Conservation (phyloP, 2,329 filamentous ascomycete genomes). For the Xylariaceae sp. region DNA sequence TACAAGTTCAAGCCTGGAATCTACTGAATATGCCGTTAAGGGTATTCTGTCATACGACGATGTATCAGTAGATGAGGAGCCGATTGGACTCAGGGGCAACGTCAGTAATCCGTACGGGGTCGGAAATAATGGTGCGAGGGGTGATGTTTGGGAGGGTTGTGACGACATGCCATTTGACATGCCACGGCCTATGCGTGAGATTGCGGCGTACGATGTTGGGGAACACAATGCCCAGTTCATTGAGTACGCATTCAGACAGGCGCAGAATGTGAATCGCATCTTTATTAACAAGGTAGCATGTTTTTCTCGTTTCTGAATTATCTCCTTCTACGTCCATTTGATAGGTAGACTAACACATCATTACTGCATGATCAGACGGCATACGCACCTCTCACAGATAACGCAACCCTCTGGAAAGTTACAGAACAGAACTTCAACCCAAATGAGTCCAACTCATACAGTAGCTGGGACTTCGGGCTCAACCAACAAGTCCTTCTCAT, state of each 20-base stretch:
- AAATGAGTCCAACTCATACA: slow-evolving; percentile 28
- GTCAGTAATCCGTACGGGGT: slow-evolving; percentile 30
- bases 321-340: not conserved
- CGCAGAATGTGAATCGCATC: slow-evolving; percentile 34
- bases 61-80: slow-evolving; percentile 6
- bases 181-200: slow-evolving; percentile 29
- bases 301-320: too few species aligned
- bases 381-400: slow-evolving; percentile 28
- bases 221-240: slow-evolving; percentile 32
- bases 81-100: slow-evolving; percentile 25
- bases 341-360: not conserved
- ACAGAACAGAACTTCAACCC: slow-evolving; percentile 28
- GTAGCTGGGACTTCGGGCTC: slow-evolving; percentile 34
- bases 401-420: slow-evolving; percentile 34
- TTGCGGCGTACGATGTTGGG: slow-evolving; percentile 27
- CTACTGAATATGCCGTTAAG: slow-evolving; percentile 24
- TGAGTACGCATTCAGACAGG: slow-evolving; percentile 33
- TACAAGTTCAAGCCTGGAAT: slow-evolving; percentile 25
- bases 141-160: slow-evolving; percentile 32
- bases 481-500: slow-evolving; percentile 36
- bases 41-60: slow-evolving; percentile 32
- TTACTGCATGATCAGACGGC: slow-evolving; percentile 25
- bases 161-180: slow-evolving; percentile 35
- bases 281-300: slow-evolving; percentile 20
- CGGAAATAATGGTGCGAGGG: slow-evolving; percentile 25